Evolutionary conservation across 352 stramenopile species (phyloP).

Genomic region (Pythium scleroteichum): DNA sequence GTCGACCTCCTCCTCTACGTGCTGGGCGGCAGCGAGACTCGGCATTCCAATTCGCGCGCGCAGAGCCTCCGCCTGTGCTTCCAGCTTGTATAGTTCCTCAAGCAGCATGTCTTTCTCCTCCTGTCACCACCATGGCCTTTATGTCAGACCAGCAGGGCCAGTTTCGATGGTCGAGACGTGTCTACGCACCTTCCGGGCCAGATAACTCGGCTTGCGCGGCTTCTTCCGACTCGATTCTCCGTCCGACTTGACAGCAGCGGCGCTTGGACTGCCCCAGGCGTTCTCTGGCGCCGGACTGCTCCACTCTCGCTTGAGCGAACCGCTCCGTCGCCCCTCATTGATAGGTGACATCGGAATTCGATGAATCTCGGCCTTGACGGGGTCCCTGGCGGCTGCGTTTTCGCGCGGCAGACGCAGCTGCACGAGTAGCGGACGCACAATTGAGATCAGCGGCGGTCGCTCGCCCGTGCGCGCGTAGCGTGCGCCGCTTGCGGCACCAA

Average conservation of each 20-base stretch:
- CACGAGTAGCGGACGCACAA: not conserved
- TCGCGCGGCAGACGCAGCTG: conserved; percentile 6
- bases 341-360: not conserved
- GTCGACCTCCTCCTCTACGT: not conserved
- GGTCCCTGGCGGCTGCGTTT: not conserved
- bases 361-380: not conserved
- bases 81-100: conserved; percentile 5
- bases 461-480: not conserved
- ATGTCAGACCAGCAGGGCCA: no score
- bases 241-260: not conserved
- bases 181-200: conserved; percentile 12
- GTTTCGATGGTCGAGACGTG: not conserved
- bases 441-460: not conserved
- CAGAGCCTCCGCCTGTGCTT: conserved; percentile 4
- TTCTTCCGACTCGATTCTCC: not conserved
- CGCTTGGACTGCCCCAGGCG: not conserved
- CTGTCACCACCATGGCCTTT: conserved; percentile 1
- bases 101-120: conserved; percentile 18
- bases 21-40: not conserved
- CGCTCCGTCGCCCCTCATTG: not conserved
- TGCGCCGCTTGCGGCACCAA: not conserved
- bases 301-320: not conserved
- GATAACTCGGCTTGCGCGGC: conserved; percentile 13
- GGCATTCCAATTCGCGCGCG: conserved; percentile 10
- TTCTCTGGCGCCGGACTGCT: not conserved